Conservation (phyloP, 352 stramenopile genomes). For the Peronospora farinosa region DNA sequence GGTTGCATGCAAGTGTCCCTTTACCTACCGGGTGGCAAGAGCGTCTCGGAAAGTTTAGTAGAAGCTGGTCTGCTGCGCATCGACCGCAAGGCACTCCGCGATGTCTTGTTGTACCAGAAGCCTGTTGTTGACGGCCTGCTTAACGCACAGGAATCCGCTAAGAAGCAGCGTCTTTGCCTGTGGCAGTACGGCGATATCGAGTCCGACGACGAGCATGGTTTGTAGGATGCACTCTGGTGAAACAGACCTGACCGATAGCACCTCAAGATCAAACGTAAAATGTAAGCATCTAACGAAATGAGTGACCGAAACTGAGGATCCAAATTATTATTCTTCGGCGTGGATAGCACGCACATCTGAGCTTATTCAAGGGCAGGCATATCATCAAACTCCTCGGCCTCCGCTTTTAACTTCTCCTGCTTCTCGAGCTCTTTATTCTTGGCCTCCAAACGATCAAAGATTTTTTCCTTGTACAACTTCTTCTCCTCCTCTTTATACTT, state of each 20-base stretch:
- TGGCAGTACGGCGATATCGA: constrained; percentile 96
- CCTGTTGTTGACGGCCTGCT: constrained; percentile 86
- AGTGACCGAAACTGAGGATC: not conserved
- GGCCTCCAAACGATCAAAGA: constrained; percentile 76
- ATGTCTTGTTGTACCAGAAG: constrained; percentile 58
- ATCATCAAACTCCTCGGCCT: constrained; percentile 72
- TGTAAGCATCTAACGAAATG: constrained; percentile 4
- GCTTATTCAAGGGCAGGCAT: constrained; percentile 75
- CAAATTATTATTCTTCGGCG: not conserved
- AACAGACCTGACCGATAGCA: constrained; percentile 7
- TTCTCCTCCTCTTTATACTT: constrained; percentile 86
- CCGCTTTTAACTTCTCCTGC: constrained; percentile 56
- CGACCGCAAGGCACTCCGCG: constrained; percentile 73
- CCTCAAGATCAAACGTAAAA: not conserved
- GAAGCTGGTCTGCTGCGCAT: constrained; percentile 84
- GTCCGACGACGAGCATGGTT: constrained; percentile 87
- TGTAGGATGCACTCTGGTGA: constrained; percentile 13
- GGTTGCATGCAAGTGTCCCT: constrained; percentile 70
- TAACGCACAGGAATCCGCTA: constrained; percentile 87
- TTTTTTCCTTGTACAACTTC: constrained; percentile 86
- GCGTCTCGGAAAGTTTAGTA: constrained; percentile 87
- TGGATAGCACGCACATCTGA: not conserved
- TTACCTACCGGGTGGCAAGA: constrained; percentile 66
- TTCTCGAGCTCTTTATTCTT: constrained; percentile 76
- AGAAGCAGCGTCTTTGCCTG: constrained; percentile 89